Percentiles rank a stretch among this genome's conserved stretches.
These are phyloP conservation scores for Aspergillus asperescens DNA, from an alignment of 495 filamentous ascomycete genomes.

Conservation along the genomic window DNA sequence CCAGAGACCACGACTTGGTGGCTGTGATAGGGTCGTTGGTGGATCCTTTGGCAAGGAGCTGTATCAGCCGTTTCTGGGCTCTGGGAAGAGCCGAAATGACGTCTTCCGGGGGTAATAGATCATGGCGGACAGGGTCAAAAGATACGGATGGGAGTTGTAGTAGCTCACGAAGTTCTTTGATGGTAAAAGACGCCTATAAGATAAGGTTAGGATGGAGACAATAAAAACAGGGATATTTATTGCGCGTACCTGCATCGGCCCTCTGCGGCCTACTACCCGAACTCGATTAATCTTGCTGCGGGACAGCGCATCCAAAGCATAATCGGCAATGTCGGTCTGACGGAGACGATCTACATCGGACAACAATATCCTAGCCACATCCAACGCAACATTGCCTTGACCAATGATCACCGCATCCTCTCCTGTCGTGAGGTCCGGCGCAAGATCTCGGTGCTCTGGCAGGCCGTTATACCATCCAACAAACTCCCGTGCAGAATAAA, in stretches of 20 bases:
- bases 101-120: constrained; percentile 54
- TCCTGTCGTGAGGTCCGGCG: constrained; percentile 67
- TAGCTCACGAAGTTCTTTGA: constrained; percentile 86
- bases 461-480: constrained; percentile 99
- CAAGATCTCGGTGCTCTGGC: constrained; percentile 72
- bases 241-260: constrained; percentile 69
- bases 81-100: constrained; percentile 62
- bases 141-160: constrained; percentile 67
- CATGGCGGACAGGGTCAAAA: constrained; percentile 62
- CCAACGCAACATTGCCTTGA: constrained; percentile 92
- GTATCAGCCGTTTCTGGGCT: constrained; percentile 67
- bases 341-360: constrained; percentile 63
- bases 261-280: constrained; percentile 77
- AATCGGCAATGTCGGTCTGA: constrained; percentile 81
- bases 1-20: constrained; percentile 71
- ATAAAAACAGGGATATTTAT: constrained; percentile 70
- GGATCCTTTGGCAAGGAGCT: constrained; percentile 73
- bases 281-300: constrained; percentile 75
- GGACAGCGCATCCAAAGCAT: constrained; percentile 68
- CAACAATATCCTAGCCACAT: constrained; percentile 85
- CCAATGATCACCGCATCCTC: constrained; percentile 88
- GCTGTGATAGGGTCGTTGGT: constrained; percentile 39
- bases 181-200: constrained; percentile 82
- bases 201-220: constrained; percentile 24
- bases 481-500: constrained; percentile 88